Evolutionary conservation across 345 rosid genomes (phyloP).

Genomic region (Gossypium turneri): DNA sequence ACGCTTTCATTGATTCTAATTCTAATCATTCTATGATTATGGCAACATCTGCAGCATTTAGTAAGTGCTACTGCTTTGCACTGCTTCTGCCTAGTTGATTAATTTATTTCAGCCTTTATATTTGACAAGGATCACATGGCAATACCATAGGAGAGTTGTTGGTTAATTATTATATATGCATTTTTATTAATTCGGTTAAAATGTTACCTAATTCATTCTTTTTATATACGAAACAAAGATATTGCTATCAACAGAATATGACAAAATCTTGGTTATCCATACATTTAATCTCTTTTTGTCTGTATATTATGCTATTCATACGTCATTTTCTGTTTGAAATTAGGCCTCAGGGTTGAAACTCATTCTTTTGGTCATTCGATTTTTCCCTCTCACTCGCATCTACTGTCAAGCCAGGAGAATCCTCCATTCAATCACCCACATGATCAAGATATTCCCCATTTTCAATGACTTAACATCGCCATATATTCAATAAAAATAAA

Average conservation of each 20-base stretch:
- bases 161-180: background rate
- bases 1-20: too few species aligned
- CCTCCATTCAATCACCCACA: background rate
- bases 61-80: too few species aligned
- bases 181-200: background rate
- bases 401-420: background rate
- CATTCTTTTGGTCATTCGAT: background rate
- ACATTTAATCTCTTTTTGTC: too few species aligned
- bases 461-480: slow-evolving; percentile 1
- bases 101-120: too few species aligned
- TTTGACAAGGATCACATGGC: background rate
- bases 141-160: background rate
- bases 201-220: background rate
- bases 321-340: background rate
- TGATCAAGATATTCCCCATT: background rate
- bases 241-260: too few species aligned
- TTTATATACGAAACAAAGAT: background rate
- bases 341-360: background rate
- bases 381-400: background rate
- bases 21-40: too few species aligned
- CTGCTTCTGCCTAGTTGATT: too few species aligned
- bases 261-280: too few species aligned
- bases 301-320: too few species aligned
- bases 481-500: background rate
- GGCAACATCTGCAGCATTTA: too few species aligned